Conservation (phyloP, 441 rosid species). For the Gossypium gossypioides region DNA sequence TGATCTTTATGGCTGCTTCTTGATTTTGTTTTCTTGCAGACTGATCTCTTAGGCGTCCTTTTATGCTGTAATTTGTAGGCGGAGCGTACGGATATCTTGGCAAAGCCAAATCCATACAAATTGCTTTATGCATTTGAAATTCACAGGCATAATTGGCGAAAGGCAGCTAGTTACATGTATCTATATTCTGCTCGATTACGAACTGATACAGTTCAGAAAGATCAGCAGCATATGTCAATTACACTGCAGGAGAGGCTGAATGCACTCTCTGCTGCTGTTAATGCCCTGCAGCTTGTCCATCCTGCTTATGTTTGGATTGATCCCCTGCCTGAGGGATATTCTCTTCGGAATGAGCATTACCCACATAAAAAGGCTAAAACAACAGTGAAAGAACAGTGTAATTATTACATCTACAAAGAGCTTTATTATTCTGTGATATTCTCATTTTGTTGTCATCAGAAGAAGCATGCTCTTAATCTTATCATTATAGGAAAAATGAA, state of each 20-base stretch:
- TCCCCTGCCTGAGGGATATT: slow-evolving; percentile 38
- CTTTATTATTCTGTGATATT: neutral
- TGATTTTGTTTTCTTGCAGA: slow-evolving; percentile 8
- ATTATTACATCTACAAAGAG: slow-evolving; percentile 19
- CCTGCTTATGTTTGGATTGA: slow-evolving; percentile 89
- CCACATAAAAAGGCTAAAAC: slow-evolving; percentile 74
- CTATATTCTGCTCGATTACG: slow-evolving; percentile 66
- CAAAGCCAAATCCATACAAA: slow-evolving; percentile 79
- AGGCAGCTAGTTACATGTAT: slow-evolving; percentile 83
- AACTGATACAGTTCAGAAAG: slow-evolving; percentile 48
- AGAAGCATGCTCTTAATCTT: neutral
- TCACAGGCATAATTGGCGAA: slow-evolving; percentile 89
- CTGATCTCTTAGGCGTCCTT: slow-evolving; percentile 15
- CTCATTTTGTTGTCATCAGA: slow-evolving; percentile 1
- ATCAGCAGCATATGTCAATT: slow-evolving; percentile 45
- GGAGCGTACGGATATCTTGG: slow-evolving; percentile 61
- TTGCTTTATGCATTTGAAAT: slow-evolving; percentile 90
- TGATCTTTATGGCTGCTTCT: slow-evolving; percentile 13
- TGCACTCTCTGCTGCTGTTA: slow-evolving; percentile 84
- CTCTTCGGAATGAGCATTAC: slow-evolving; percentile 31
- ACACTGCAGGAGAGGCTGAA: slow-evolving; percentile 77
- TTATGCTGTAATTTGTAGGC: slow-evolving; percentile 49
- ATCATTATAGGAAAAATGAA: neutral
- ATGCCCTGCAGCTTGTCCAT: slow-evolving; percentile 78
- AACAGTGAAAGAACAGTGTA: slow-evolving; percentile 44